Evolutionary conservation across 805 yeast genomes (phyloP).

Genomic region (Nakazawaea wyomingensis): DNA sequence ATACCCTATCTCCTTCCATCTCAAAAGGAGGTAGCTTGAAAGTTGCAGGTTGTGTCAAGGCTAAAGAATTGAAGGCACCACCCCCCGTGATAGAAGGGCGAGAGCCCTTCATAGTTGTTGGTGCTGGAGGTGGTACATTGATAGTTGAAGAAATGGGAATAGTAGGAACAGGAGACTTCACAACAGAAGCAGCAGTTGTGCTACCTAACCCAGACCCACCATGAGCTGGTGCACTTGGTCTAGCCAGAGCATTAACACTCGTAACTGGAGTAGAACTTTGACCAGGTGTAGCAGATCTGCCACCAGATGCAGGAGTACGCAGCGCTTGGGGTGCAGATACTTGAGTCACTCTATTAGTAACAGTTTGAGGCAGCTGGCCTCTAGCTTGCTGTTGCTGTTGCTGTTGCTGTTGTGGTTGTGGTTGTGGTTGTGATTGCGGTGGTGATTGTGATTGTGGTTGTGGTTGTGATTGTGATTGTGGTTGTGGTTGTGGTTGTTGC

Average conservation of each 20-base stretch:
- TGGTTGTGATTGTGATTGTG: too few relatives aligned
- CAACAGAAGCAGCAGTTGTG: constrained; percentile 19
- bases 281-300: constrained; percentile 19
- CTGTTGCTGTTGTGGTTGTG: constrained; percentile 15
- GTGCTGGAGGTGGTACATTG: constrained; percentile 57
- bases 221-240: constrained; percentile 23
- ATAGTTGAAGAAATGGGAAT: constrained; percentile 68
- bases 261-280: constrained; percentile 34
- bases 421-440: too few relatives aligned
- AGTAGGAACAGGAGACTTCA: constrained; percentile 56
- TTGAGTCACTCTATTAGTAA: constrained; percentile 10
- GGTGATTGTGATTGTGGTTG: too few relatives aligned
- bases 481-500: too few relatives aligned
- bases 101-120: constrained; percentile 60
- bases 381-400: constrained; percentile 4
- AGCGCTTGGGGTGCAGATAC: constrained; percentile 10
- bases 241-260: constrained; percentile 45
- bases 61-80: constrained; percentile 63
- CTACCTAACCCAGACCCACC: constrained; percentile 16
- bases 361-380: constrained; percentile 2
- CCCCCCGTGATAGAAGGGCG: constrained; percentile 88
- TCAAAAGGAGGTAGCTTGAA: constrained; percentile 78
- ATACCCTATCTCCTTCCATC: constrained; percentile 72
- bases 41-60: constrained; percentile 71
- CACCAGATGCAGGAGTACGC: constrained; percentile 10